A percentile compares a stretch with the other conserved stretches of the same genome.
Evolutionary conservation across 75 land plant species (phyloP).

Genomic region (Adiantum capillusveneris): DNA sequence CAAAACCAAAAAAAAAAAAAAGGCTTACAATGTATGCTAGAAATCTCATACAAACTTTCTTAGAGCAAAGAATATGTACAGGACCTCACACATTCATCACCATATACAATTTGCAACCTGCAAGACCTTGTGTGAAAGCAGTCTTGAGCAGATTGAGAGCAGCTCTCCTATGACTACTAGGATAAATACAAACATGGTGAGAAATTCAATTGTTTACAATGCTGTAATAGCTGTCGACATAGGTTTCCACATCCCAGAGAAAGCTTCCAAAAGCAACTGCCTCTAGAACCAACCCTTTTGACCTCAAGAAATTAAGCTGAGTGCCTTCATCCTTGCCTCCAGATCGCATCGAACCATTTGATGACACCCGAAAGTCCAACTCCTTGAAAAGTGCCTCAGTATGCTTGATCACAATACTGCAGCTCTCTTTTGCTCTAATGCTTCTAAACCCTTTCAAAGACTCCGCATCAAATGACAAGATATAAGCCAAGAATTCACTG

Average conservation of each 20-base stretch:
- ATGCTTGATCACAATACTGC: constrained; percentile 48
- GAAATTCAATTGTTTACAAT: constrained; percentile 39
- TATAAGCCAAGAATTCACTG: constrained; percentile 31
- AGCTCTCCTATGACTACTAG: no score
- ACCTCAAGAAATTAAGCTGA: constrained; percentile 29
- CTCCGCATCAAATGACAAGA: constrained; percentile 46
- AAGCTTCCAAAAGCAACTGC: constrained; percentile 67
- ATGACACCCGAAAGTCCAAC: constrained; percentile 11
- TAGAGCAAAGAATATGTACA: no score
- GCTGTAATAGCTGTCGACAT: constrained; percentile 38
- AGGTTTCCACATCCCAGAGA: constrained; percentile 57
- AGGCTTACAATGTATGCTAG: no score
- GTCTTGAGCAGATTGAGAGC: no score
- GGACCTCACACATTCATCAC: no score
- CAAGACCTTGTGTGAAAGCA: no score
- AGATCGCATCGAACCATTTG: constrained; percentile 13
- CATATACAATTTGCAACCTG: no score
- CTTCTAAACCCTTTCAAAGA: constrained; percentile 46
- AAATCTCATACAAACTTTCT: no score
- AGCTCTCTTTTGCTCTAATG: constrained; percentile 43
- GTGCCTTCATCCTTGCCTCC: constrained; percentile 17
- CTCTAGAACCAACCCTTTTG: constrained; percentile 57
- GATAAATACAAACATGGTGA: no score
- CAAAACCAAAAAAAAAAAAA: no score
- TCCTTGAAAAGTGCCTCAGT: constrained; percentile 48